Base-by-base conservation (phyloP, 1,284 basidiomycete genomes). In the Malassezia brasiliensis region DNA sequence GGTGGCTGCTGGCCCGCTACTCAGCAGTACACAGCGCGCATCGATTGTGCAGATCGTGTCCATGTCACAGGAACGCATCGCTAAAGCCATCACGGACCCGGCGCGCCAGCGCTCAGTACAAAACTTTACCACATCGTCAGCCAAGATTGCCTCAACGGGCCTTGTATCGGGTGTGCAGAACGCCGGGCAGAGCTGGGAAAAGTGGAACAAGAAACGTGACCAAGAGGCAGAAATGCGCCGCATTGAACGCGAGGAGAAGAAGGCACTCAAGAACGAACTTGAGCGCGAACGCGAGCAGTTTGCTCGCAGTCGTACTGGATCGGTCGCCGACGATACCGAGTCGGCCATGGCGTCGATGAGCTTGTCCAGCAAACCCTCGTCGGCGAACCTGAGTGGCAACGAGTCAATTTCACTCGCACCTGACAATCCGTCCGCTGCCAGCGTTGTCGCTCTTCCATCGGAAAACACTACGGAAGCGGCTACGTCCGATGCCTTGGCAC, bases 51-150 rank as follows among this genome's bases (percentile, higher is more conserved):
- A 64, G 35, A 51, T 66, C 8, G 59, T 66, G 3, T 47, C 47
- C 22, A 38, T 50, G 19, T 64, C 62, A 7, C 64, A 66, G 36
- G 41, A 53, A 6, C 47, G 52, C 8, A 51, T 66, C 22, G 64
- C 64, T 3, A 25, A 63, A 1, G 56, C 61, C 19, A n/a, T 66
- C 8, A 66, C 64, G 10, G 62, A 66, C 41, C 64, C 64, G 1
- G 44, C 37, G 5, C 31, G 57, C 30, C 64, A 66, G 45, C 50
- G 47, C 3, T 19, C 45, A 10, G 50, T 44, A 6, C 55, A 57
- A 25, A 28, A 28, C 10, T 57, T 39, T 22, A 17, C 45, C 6
- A 22, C 25, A 9, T 12, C 15, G 2, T 47, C 55, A 25, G 39
- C 55, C 25, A 52, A 52, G 32, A 17, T 44, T 3, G 50, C 55